Conservation (phyloP, 2,329 filamentous ascomycete genomes). For the Colletotrichum sp. region DNA sequence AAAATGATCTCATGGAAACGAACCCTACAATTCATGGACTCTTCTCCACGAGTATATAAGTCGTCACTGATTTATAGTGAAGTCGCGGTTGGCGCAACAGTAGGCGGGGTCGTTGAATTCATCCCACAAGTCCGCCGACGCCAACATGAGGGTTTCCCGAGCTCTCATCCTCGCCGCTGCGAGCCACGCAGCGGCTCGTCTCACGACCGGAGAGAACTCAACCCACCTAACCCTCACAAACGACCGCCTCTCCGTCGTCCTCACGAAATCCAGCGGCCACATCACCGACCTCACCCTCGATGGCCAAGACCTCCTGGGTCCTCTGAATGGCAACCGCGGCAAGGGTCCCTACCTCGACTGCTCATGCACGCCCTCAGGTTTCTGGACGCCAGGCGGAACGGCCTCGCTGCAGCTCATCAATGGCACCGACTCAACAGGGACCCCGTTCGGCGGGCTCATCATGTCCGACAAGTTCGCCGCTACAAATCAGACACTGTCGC, state of each 20-base stretch:
- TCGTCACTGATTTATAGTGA: background rate
- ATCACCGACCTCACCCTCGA: constrained; percentile 39
- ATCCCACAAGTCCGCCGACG: too few relatives aligned
- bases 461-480: constrained; percentile 64
- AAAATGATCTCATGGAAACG: background rate
- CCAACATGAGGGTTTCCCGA: too few relatives aligned
- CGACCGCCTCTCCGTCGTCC: constrained; percentile 39
- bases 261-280: constrained; percentile 39
- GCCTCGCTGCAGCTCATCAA: constrained; percentile 50
- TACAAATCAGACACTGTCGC: constrained; percentile 64
- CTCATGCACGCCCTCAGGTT: constrained; percentile 64
- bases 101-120: too few relatives aligned
- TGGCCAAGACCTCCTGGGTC: constrained; percentile 55
- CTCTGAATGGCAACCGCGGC: constrained; percentile 36
- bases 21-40: fast-evolving
- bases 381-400: constrained; percentile 62
- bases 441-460: constrained; percentile 61
- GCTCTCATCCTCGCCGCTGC: too few relatives aligned
- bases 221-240: constrained; percentile 39
- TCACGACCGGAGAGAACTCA: constrained; percentile 29
- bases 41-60: background rate
- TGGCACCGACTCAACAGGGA: constrained; percentile 52
- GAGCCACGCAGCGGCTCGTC: background rate
- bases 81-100: too few relatives aligned
- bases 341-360: constrained; percentile 67